These are phyloP conservation scores for Malus hybrid DNA, from an alignment of 331 rosid species.

Conservation along the genomic window DNA sequence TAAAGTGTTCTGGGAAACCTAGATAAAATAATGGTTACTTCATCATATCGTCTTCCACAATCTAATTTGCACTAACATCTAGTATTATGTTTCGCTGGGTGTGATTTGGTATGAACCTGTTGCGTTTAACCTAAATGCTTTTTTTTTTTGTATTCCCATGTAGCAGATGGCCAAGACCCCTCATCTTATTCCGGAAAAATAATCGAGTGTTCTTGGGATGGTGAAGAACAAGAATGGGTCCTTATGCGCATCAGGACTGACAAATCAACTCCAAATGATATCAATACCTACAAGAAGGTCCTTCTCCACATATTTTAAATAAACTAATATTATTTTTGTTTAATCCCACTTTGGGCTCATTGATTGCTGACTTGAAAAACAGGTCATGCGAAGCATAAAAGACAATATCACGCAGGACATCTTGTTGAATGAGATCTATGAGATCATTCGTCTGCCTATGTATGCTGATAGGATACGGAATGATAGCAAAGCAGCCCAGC, in stretches of 20 bases:
- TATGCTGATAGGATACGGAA: conserved; percentile 83
- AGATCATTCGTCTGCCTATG: conserved; percentile 89
- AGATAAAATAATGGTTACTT: neutral
- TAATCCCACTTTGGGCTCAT: neutral
- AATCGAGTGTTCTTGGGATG: conserved; percentile 72
- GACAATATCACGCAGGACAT: conserved; percentile 80
- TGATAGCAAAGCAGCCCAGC: conserved; percentile 79
- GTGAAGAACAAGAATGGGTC: conserved; percentile 56
- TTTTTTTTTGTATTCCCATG: neutral
- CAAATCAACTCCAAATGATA: conserved; percentile 84
- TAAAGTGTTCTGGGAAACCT: neutral
- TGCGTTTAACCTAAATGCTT: neutral
- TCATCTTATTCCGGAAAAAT: conserved; percentile 61
- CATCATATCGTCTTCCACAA: neutral
- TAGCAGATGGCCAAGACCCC: conserved; percentile 69
- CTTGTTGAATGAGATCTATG: conserved; percentile 71
- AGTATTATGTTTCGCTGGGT: neutral
- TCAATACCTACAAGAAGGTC: conserved; percentile 83
- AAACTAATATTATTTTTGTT: neutral
- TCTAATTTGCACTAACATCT: neutral
- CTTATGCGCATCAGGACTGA: conserved; percentile 68
- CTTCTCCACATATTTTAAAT: neutral
- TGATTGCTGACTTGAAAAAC: conserved; percentile 10
- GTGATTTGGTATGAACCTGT: neutral
- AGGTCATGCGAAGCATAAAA: conserved; percentile 90